These are phyloP conservation scores for Hevea brasiliensis DNA, from an alignment of 345 rosid species.

Conservation along the genomic window DNA sequence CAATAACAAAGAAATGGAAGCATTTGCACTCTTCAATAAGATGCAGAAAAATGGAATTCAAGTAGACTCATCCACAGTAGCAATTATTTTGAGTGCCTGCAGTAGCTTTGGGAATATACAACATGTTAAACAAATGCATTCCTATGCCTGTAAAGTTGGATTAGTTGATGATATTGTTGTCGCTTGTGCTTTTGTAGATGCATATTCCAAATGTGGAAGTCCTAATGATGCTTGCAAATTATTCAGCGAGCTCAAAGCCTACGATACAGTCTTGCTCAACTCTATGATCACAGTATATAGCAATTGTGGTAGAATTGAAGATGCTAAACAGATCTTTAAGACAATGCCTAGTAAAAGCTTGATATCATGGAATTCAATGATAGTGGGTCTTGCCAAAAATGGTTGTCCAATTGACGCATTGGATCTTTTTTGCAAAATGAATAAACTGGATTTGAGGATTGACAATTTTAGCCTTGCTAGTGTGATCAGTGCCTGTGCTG, in stretches of 20 bases:
- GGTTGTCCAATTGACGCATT: conserved; percentile 57
- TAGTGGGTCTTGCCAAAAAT: conserved; percentile 53
- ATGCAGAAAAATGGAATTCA: conserved; percentile 49
- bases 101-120: conserved; percentile 31
- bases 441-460: conserved; percentile 46
- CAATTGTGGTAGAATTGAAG: conserved; percentile 48
- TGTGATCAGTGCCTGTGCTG: too few species aligned
- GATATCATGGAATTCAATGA: conserved; percentile 64
- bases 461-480: too few species aligned
- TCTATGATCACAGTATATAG: conserved; percentile 62
- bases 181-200: conserved; percentile 47
- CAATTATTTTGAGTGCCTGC: conserved; percentile 58
- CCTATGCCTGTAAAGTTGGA: conserved; percentile 54
- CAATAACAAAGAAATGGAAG: conserved; percentile 47
- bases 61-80: conserved; percentile 54
- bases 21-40: too few species aligned
- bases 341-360: conserved; percentile 45
- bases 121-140: conserved; percentile 45
- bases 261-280: conserved; percentile 74
- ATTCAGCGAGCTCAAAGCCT: conserved; percentile 52
- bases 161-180: too few species aligned
- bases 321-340: conserved; percentile 46
- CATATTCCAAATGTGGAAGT: conserved; percentile 59
- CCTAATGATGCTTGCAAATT: conserved; percentile 63
- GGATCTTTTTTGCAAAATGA: conserved; percentile 63